phyloP scores from a whole-genome alignment of 2,329 filamentous ascomycete genomes.

The Colletotrichum godetiae region DNA sequence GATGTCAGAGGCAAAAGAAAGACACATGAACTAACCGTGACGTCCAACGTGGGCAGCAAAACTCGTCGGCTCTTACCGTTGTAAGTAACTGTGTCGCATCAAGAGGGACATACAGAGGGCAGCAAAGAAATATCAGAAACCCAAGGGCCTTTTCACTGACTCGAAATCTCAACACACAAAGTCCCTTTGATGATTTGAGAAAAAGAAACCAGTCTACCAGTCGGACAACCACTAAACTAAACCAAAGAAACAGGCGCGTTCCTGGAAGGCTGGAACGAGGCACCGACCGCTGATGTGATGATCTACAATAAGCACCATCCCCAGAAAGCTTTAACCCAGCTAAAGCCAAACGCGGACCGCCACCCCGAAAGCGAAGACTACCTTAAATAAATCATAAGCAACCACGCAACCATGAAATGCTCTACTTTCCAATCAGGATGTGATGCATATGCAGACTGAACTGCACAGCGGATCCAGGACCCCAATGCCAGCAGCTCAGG shows the following conservation, averaged over 20 bases:
- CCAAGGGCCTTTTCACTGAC: not conserved
- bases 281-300: not conserved
- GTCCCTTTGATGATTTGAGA: not conserved
- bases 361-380: not conserved
- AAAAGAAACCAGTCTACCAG: not conserved
- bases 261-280: not conserved
- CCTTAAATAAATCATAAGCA: no score
- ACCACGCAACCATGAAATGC: not conserved
- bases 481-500: not conserved
- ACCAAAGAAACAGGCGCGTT: not conserved
- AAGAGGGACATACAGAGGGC: not conserved
- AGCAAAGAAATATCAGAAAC: not conserved
- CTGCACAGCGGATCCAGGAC: no score
- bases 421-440: not conserved
- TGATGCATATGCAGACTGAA: not conserved
- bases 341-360: not conserved
- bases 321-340: not conserved
- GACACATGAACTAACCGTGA: not conserved
- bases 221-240: not conserved
- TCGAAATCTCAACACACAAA: not conserved
- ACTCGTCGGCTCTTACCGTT: not conserved
- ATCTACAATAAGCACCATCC: not conserved
- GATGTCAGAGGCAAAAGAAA: not conserved
- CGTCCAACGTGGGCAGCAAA: not conserved
- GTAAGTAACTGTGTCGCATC: not conserved